Evolutionary conservation across 768 basidiomycete species (phyloP).

Genomic region (Rhizopogon vinicolor): DNA sequence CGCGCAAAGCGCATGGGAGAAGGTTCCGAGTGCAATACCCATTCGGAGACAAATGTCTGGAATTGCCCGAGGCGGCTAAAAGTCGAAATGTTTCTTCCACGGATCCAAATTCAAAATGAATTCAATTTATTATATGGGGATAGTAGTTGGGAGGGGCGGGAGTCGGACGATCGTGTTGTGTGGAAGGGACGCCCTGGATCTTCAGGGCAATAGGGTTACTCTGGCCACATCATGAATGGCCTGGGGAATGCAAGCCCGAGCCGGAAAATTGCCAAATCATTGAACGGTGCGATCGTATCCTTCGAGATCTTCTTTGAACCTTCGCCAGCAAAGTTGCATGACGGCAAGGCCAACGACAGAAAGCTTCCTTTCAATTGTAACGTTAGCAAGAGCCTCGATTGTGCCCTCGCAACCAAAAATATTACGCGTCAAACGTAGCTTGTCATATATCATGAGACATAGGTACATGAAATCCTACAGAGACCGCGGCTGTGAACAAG

Average conservation of each 20-base stretch:
- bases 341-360: background rate
- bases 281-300: background rate
- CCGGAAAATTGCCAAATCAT: background rate
- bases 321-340: background rate
- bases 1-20: constrained; percentile 3
- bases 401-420: background rate
- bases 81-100: background rate
- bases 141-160: constrained; percentile 6
- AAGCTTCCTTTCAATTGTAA: background rate
- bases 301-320: background rate
- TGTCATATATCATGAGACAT: constrained; percentile 6
- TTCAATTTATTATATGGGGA: constrained; percentile 2
- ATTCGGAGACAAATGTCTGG: constrained; percentile 5
- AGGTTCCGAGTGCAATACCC: constrained; percentile 4
- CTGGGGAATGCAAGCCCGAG: background rate
- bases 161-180: constrained; percentile 18
- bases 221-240: background rate
- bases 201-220: constrained; percentile 5
- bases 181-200: constrained; percentile 13
- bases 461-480: constrained; percentile 15
- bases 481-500: background rate
- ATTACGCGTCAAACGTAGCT: background rate
- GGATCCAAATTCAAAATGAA: background rate
- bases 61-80: background rate
- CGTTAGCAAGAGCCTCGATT: background rate